A percentile compares a stretch with the other conserved stretches of the same genome.
Evolutionary conservation across 768 basidiomycete genomes (phyloP).

Genomic region (Cystofilobasidium capitatum): DNA sequence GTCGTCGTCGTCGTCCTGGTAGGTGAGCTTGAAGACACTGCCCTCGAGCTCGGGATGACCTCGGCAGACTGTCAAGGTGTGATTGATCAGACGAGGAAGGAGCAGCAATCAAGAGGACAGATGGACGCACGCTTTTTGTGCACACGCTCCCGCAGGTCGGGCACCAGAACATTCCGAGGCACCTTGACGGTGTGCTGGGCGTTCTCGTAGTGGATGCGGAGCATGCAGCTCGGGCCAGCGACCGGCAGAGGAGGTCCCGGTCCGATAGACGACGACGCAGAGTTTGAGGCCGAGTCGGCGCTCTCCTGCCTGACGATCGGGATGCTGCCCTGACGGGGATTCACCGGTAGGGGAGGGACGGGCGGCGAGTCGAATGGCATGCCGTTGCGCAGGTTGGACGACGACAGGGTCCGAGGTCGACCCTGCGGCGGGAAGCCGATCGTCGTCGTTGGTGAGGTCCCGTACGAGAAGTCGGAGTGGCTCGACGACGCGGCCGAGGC

Average conservation of each 20-base stretch:
- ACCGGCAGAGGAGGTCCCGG: background rate
- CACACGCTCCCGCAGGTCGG: conserved; percentile 11
- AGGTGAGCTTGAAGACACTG: conserved; percentile 15
- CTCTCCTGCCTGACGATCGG: conserved; percentile 22
- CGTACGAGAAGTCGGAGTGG: conserved; percentile 13
- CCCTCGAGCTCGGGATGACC: conserved; percentile 14
- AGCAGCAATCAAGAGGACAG: background rate
- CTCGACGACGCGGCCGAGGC: conserved; percentile 14
- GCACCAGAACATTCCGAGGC: background rate
- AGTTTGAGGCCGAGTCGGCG: conserved; percentile 13
- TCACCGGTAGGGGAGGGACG: background rate
- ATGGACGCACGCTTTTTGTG: conserved; percentile 19
- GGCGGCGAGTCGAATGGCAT: conserved; percentile 17
- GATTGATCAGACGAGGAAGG: background rate
- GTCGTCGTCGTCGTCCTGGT: conserved; percentile 24
- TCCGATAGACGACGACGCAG: background rate
- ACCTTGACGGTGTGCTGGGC: conserved; percentile 15
- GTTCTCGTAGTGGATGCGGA: conserved; percentile 25
- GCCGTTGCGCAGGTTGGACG: conserved; percentile 17
- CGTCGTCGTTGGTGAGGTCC: background rate
- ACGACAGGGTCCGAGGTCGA: conserved; percentile 10
- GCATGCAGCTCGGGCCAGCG: conserved; percentile 8
- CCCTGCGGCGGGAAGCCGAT: background rate
- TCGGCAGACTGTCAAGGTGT: conserved; percentile 12
- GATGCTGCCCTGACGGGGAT: background rate